Percentiles rank a stretch among this genome's conserved stretches.
These are phyloP conservation scores for Phellopilus nigrolimitatus DNA, from an alignment of 1,284 basidiomycete genomes.

Conservation along the genomic window DNA sequence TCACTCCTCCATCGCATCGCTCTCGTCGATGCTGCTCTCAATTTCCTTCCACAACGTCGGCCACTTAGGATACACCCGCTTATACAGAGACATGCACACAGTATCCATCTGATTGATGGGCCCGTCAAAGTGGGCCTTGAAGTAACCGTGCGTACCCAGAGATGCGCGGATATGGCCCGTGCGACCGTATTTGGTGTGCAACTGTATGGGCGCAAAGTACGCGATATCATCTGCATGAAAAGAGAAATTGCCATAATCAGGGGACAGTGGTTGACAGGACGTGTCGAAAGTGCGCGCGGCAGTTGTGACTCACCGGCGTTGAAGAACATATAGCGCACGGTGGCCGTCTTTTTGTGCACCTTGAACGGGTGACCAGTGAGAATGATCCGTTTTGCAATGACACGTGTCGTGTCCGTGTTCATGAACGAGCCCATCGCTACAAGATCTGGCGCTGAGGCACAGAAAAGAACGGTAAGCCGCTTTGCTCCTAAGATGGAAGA, in stretches of 20 bases:
- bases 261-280: too few species aligned
- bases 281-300: too few species aligned
- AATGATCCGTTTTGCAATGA: slow-evolving; percentile 90
- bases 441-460: slow-evolving; percentile 63
- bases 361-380: slow-evolving; percentile 97
- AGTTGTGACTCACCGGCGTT: slow-evolving; percentile 55
- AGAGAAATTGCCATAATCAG: too few species aligned
- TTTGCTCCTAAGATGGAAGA: slow-evolving; percentile 14
- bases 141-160: slow-evolving; percentile 97
- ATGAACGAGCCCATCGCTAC: slow-evolving; percentile 90
- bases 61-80: slow-evolving; percentile 88
- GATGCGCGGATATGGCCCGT: slow-evolving; percentile 91
- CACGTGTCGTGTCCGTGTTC: slow-evolving; percentile 85
- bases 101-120: slow-evolving; percentile 96
- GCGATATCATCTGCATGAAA: slow-evolving; percentile 82
- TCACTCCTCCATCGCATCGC: slow-evolving; percentile 26
- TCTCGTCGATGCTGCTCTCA: slow-evolving; percentile 9
- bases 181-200: slow-evolving; percentile 90
- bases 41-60: slow-evolving; percentile 42
- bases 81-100: slow-evolving; percentile 87
- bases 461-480: neutral
- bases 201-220: slow-evolving; percentile 91
- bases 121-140: slow-evolving; percentile 96
- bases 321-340: slow-evolving; percentile 99
- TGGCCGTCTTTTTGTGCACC: slow-evolving; percentile 96